phyloP scores from a whole-genome alignment of 2,329 filamentous ascomycete species.

The Neonectria neomacrospora region DNA sequence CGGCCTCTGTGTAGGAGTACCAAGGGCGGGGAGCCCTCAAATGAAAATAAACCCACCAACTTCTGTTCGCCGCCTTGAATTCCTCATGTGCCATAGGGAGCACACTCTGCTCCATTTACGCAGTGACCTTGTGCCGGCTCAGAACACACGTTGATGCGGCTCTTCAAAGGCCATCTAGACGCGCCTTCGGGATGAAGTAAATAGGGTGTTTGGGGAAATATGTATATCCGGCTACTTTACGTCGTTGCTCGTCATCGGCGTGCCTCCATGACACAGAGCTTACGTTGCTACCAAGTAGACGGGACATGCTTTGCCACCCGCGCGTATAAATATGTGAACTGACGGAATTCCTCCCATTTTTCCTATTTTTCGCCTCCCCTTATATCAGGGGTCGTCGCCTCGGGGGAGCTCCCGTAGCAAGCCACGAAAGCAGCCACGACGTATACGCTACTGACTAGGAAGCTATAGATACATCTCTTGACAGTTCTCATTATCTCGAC shows the following conservation, averaged over 20 bases:
- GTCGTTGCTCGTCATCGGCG: background rate
- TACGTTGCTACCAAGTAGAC: background rate
- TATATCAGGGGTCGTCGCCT: no score
- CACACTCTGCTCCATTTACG: no score
- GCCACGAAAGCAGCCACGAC: no score
- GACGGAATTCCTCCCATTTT: background rate
- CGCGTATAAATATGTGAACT: background rate
- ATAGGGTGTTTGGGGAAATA: no score
- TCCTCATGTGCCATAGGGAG: background rate
- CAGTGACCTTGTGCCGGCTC: background rate
- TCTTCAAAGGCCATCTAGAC: background rate
- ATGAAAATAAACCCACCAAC: conserved; percentile 4
- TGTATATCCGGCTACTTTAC: background rate
- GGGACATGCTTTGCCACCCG: background rate
- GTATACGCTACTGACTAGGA: no score
- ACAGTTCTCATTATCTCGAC: background rate
- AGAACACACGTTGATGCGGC: background rate
- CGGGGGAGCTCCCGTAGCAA: background rate
- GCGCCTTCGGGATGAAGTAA: no score
- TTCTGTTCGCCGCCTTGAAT: background rate
- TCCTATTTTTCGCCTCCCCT: background rate
- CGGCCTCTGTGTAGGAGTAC: conserved; percentile 38
- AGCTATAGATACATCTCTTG: background rate
- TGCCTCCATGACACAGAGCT: background rate
- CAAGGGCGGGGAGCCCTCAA: conserved; percentile 12